Base-by-base conservation (phyloP, 805 yeast species). In the Lipomyces mesembrius region DNA sequence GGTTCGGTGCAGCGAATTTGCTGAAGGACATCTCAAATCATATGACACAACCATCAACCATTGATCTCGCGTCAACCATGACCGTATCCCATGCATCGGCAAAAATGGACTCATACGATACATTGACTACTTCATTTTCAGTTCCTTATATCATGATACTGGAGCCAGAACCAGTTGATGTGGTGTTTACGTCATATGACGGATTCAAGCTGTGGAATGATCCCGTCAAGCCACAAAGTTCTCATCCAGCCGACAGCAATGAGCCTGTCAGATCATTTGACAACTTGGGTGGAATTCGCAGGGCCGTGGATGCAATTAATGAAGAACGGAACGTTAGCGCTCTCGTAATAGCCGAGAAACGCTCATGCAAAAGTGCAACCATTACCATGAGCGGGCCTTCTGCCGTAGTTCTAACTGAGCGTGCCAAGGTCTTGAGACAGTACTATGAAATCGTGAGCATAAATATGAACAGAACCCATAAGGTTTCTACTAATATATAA, bases 181-280 rank as follows among this genome's bases (percentile, higher is more conserved):
- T 57, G 25, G 51, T 72, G 29, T 72, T 58, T 46, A n/a, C 52
- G 39, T 60, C 70, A 11, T 34, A 43, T 2, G 58, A 72, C 46
- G 73, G 67, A 12, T 65, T 35, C 60, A 43, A 7, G 17, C 49
- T 35, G 34, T 72, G 74, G 74, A 72, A 70, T 27, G 63, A 70
- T 35, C 73, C 74, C 14, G 11, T 49, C 52, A 9, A 32, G 51
- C 27, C 55, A 20, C 27, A n/a, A 11, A 20, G 27, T 29, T 25
- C 63, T n/a, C 57, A 27, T 29, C 32, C 43, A 3, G 32, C 43
- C 7, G 34, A 60, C 22, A 27, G 22, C 20, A 43, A 29, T 17
- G 12, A 25, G 29, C 32, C 57, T 7, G 37, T 43, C n/a, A 49
- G 64, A 11, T 61, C 65, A 37, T 67, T 68, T 8, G 71, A 68